These are phyloP conservation scores for Serendipita sp. DNA, from an alignment of 768 basidiomycete species.

Conservation along the genomic window DNA sequence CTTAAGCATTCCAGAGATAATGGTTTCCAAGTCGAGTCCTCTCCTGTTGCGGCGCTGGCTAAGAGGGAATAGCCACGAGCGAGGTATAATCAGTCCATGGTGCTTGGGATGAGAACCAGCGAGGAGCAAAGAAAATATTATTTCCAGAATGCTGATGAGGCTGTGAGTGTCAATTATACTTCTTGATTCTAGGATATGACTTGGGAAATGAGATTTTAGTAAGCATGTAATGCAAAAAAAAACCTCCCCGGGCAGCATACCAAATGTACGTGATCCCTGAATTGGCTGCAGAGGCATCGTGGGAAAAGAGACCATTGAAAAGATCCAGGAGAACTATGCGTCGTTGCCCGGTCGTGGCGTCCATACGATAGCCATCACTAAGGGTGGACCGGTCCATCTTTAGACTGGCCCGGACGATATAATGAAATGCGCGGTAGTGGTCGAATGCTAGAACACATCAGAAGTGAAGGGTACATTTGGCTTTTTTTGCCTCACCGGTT, in stretches of 20 bases:
- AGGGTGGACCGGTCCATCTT: neutral
- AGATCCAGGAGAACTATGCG: neutral
- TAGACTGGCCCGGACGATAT: neutral
- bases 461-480: neutral
- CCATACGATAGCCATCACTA: constrained; percentile 1
- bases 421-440: neutral
- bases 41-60: neutral
- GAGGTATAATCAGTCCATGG: neutral
- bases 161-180: neutral
- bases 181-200: neutral
- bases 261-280: too few species aligned
- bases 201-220: neutral
- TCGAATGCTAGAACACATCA: neutral
- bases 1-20: neutral
- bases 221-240: neutral
- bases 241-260: too few species aligned
- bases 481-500: neutral
- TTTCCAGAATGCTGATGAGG: neutral
- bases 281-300: neutral
- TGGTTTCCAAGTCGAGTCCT: neutral
- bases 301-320: neutral
- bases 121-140: neutral
- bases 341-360: neutral
- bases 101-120: neutral
- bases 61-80: neutral